Percentiles rank a stretch among this genome's conserved stretches.
Conservation (phyloP, 2,329 filamentous ascomycete species). For the Uncinocarpus reesii region DNA sequence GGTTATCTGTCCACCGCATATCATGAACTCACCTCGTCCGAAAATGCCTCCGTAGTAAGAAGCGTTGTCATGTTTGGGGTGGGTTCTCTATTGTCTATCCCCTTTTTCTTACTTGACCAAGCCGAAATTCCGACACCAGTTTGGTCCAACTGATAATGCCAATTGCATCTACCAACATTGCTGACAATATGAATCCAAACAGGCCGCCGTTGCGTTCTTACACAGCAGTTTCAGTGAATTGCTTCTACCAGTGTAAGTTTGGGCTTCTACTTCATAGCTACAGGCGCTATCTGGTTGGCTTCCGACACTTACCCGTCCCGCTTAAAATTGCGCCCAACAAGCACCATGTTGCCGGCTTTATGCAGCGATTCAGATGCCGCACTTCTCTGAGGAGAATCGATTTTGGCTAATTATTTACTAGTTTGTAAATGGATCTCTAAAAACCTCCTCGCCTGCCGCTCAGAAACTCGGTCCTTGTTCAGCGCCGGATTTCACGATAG, state of each 20-base stretch:
- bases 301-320: no score
- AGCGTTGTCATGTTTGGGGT: constrained; percentile 60
- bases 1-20: constrained; percentile 52
- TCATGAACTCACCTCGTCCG: constrained; percentile 52
- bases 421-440: not conserved
- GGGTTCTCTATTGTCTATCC: constrained; percentile 29
- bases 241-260: constrained; percentile 51
- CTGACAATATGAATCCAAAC: constrained; percentile 9
- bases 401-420: not conserved
- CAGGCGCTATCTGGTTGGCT: no score
- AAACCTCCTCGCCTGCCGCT: not conserved
- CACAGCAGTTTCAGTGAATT: constrained; percentile 58
- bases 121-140: no score
- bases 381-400: not conserved
- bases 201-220: constrained; percentile 58
- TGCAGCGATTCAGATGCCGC: no score
- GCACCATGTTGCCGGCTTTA: no score
- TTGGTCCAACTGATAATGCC: no score
- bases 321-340: no score
- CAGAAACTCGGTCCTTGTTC: not conserved
- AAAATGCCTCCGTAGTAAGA: constrained; percentile 59
- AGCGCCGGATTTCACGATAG: not conserved
- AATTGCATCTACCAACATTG: not conserved
- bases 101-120: constrained; percentile 3
- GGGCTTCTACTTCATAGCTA: not conserved